Conservation (phyloP, 257 asterid species). For the Gentiana dahurica region DNA sequence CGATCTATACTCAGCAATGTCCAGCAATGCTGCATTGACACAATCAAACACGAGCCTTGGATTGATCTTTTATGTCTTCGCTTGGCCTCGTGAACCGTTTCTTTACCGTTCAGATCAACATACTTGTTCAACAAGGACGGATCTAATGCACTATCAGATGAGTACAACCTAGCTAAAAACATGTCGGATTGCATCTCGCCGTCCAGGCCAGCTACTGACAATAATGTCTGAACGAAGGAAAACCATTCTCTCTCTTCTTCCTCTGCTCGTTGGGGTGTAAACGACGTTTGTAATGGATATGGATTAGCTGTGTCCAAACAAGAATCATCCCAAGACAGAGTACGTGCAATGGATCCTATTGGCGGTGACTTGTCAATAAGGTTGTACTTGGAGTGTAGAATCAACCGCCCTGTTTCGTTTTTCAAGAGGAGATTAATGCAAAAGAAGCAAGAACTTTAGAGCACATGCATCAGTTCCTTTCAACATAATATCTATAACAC, state of each 20-base stretch:
- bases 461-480: too few species aligned
- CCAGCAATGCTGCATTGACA: slow-evolving; percentile 55
- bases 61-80: slow-evolving; percentile 65
- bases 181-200: slow-evolving; percentile 33
- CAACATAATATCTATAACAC: too few species aligned
- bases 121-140: slow-evolving; percentile 71
- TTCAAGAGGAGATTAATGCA: not conserved
- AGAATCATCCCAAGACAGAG: slow-evolving; percentile 58
- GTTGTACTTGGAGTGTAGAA: slow-evolving; percentile 37
- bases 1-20: slow-evolving; percentile 41
- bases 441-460: not conserved
- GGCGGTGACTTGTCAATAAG: slow-evolving; percentile 95
- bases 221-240: slow-evolving; percentile 45
- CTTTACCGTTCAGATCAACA: slow-evolving; percentile 40
- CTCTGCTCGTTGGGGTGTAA: slow-evolving; percentile 29
- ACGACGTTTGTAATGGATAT: slow-evolving; percentile 35
- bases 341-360: slow-evolving; percentile 83
- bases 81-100: slow-evolving; percentile 50
- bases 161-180: slow-evolving; percentile 51
- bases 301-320: slow-evolving; percentile 57
- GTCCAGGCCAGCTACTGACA: slow-evolving; percentile 57
- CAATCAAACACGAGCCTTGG: slow-evolving; percentile 77
- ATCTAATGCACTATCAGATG: slow-evolving; percentile 73
- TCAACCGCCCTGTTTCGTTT: slow-evolving; percentile 42
- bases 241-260: slow-evolving; percentile 66